Conservation (phyloP, 495 filamentous ascomycete species). For the Hypomontagnella monticulosa region DNA sequence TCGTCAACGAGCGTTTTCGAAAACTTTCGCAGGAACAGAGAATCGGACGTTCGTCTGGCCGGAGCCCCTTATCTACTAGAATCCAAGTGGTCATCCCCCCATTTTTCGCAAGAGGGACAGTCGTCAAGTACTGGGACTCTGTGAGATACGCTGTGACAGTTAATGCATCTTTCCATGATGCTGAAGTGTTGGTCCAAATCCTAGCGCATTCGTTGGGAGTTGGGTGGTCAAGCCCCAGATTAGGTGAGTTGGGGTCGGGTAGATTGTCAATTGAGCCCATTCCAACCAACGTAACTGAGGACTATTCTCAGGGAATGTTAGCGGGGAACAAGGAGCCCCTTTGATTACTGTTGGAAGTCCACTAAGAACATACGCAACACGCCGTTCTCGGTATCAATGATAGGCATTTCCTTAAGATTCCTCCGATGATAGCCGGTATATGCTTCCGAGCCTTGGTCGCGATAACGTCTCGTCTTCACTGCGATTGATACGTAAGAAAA, state of each 20-base stretch:
- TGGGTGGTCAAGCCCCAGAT: constrained; percentile 70
- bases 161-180: constrained; percentile 73
- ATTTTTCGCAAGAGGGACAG: constrained; percentile 71
- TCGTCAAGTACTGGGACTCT: constrained; percentile 74
- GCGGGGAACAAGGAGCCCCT: too few species aligned
- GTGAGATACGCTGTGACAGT: constrained; percentile 72
- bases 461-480: too few species aligned
- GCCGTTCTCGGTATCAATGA: too few species aligned
- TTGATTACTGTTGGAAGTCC: too few species aligned
- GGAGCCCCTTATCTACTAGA: constrained; percentile 66
- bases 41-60: constrained; percentile 65
- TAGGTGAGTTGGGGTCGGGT: constrained; percentile 60
- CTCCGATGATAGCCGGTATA: too few species aligned
- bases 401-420: too few species aligned
- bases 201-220: constrained; percentile 68
- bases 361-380: too few species aligned
- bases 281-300: too few species aligned
- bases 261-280: constrained; percentile 36
- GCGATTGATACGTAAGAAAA: too few species aligned
- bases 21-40: constrained; percentile 83
- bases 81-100: constrained; percentile 84
- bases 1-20: too few species aligned
- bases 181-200: constrained; percentile 71
- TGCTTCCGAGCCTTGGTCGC: too few species aligned
- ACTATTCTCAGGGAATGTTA: too few species aligned